Percentiles rank a stretch among this genome's conserved stretches.
Conservation (phyloP, 371 early-diverging fungal species). For the Mucor circinelloides region DNA sequence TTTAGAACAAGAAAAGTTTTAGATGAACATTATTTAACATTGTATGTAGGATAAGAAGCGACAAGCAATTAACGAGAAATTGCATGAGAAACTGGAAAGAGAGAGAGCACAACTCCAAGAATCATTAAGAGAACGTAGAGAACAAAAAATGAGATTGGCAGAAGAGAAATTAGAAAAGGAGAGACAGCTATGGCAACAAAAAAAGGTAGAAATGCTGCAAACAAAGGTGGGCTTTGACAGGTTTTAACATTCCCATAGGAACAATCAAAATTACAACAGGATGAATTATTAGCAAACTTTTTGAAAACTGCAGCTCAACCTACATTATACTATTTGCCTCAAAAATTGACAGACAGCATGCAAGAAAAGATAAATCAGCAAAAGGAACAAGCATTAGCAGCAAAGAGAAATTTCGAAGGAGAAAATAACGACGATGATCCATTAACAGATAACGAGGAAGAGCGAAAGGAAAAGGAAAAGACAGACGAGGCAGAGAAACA, state of each 20-base stretch:
- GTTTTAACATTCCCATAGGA: conserved; percentile 21
- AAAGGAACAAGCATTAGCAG: conserved; percentile 24
- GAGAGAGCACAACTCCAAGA: conserved; percentile 52
- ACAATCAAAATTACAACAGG: conserved; percentile 19
- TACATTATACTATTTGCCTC: conserved; percentile 53
- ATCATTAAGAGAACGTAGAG: conserved; percentile 43
- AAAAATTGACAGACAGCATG: conserved; percentile 38
- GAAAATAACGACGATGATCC: conserved; percentile 16
- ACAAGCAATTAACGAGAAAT: conserved; percentile 51
- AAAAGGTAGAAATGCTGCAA: not conserved
- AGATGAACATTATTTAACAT: not conserved
- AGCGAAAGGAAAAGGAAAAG: conserved; percentile 4
- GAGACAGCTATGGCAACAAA: conserved; percentile 4
- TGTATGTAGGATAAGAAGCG: conserved; percentile 49
- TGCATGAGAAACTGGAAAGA: conserved; percentile 48
- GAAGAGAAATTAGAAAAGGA: conserved; percentile 40
- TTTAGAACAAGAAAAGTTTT: not conserved
- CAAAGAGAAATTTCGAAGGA: conserved; percentile 27
- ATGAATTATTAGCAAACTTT: conserved; percentile 38
- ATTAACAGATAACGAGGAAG: conserved; percentile 9
- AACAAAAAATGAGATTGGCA: conserved; percentile 33
- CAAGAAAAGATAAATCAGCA: conserved; percentile 25
- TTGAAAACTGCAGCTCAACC: conserved; percentile 51
- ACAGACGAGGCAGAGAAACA: not conserved
- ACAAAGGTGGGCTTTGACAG: not conserved